Conservation (phyloP, 139 green algal species). For the Tetradesmus obliquus region DNA sequence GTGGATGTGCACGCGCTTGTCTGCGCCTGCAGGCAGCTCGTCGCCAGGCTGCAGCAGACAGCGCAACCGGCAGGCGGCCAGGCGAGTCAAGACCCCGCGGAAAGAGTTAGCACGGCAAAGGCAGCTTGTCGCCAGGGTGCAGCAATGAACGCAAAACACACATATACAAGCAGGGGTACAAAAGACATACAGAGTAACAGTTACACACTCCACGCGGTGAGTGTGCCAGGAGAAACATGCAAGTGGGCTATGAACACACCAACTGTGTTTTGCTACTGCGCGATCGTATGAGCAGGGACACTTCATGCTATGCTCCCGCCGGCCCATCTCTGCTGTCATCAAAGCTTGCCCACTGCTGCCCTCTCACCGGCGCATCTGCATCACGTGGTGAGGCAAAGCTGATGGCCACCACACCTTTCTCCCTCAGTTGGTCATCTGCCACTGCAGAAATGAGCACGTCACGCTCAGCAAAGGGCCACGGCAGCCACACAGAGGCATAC, state of each 20-base stretch:
- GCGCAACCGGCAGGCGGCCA: neutral
- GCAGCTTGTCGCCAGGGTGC: neutral
- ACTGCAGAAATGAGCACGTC: constrained; percentile 44
- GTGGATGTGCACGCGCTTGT: constrained; percentile 26
- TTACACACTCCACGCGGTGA: neutral
- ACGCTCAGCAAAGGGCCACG: constrained; percentile 42
- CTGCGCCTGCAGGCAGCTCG: constrained; percentile 11
- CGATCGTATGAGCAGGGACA: too few species aligned
- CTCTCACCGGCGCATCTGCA: neutral
- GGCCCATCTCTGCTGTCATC: too few species aligned
- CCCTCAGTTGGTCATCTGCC: constrained; percentile 26
- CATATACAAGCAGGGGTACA: neutral
- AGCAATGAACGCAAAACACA: neutral
- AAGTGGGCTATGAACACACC: too few species aligned
- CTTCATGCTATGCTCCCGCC: too few species aligned
- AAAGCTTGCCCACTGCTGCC: too few species aligned
- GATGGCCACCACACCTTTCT: constrained; percentile 20
- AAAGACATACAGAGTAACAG: neutral
- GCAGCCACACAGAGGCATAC: constrained; percentile 40
- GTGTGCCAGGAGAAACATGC: too few species aligned
- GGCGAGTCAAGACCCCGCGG: too few species aligned
- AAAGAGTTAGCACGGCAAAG: too few species aligned
- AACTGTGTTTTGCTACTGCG: too few species aligned
- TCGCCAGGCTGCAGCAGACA: neutral
- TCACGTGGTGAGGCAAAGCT: constrained; percentile 28